phyloP scores from a whole-genome alignment of 2,329 filamentous ascomycete genomes.

The Nigrograna mackinnonii region DNA sequence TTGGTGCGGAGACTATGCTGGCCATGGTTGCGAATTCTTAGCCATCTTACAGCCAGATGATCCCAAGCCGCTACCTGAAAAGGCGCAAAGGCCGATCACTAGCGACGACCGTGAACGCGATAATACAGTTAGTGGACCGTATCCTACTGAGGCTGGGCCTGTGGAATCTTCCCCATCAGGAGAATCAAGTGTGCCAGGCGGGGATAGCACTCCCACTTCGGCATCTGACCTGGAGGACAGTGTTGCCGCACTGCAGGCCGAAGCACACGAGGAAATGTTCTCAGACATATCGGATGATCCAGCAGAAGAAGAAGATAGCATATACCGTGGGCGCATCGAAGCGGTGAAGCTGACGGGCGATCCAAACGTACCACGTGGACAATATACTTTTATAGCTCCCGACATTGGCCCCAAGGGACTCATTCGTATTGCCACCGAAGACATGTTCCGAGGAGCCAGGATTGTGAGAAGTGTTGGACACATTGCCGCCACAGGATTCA shows the following conservation, averaged over 20 bases:
- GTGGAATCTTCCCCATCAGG: constrained; percentile 12
- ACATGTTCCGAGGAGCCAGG: constrained; percentile 72
- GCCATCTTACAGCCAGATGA: constrained; percentile 75
- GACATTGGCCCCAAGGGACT: constrained; percentile 73
- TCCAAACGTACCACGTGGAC: constrained; percentile 83
- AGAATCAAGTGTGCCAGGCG: constrained; percentile 13
- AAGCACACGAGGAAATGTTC: constrained; percentile 1
- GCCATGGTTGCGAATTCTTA: constrained; percentile 87
- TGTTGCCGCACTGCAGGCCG: constrained; percentile 30
- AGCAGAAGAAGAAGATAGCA: constrained; percentile 22
- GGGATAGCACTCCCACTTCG: constrained; percentile 13
- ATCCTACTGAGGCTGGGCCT: constrained; percentile 37
- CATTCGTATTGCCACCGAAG: constrained; percentile 65
- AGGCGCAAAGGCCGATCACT: constrained; percentile 31
- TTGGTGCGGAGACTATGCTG: constrained; percentile 88
- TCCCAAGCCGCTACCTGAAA: constrained; percentile 42
- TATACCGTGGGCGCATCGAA: constrained; percentile 71
- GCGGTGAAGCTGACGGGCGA: constrained; percentile 93
- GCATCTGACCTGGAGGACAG: constrained; percentile 43
- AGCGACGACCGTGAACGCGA: constrained; percentile 28
- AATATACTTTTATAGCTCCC: constrained; percentile 78
- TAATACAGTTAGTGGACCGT: constrained; percentile 27
- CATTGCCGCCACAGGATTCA: constrained; percentile 74
- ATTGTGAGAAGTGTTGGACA: constrained; percentile 78
- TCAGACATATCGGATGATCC: background rate